Conservation (phyloP, 306 rosid genomes). For the Sophora flavescens region DNA sequence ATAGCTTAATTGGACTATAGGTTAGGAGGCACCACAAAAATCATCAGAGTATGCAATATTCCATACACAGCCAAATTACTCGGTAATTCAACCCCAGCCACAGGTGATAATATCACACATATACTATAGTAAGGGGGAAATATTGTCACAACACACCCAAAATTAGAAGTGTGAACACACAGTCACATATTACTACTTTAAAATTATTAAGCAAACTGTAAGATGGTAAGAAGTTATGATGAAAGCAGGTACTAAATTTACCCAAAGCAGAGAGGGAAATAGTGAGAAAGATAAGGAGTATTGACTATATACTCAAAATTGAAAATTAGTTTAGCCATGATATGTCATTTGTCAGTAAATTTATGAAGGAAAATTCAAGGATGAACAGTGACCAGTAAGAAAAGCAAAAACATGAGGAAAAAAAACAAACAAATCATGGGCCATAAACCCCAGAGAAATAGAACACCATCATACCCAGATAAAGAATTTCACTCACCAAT, state of each 20-base stretch:
- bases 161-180: not conserved
- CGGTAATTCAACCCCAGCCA: not conserved
- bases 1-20: not conserved
- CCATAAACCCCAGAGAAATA: constrained; percentile 12
- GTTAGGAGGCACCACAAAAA: not conserved
- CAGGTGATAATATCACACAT: constrained; percentile 22
- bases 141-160: not conserved
- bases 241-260: not conserved
- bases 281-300: not conserved
- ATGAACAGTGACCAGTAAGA: constrained; percentile 11
- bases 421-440: not conserved
- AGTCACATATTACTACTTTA: not conserved
- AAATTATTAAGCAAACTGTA: not conserved
- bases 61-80: not conserved
- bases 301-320: constrained; percentile 22
- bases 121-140: not conserved
- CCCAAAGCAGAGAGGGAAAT: not conserved
- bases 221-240: not conserved
- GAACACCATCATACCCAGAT: constrained; percentile 30
- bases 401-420: constrained; percentile 14
- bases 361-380: constrained; percentile 9
- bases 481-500: constrained; percentile 10
- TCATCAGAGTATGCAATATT: not conserved
- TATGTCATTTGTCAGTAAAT: not conserved
- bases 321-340: constrained; percentile 1